Evolutionary conservation across 495 filamentous ascomycete species (phyloP), one percentile per base, ranked within the genome.

Genomic region (Chaetomidium leptoderma): DNA sequence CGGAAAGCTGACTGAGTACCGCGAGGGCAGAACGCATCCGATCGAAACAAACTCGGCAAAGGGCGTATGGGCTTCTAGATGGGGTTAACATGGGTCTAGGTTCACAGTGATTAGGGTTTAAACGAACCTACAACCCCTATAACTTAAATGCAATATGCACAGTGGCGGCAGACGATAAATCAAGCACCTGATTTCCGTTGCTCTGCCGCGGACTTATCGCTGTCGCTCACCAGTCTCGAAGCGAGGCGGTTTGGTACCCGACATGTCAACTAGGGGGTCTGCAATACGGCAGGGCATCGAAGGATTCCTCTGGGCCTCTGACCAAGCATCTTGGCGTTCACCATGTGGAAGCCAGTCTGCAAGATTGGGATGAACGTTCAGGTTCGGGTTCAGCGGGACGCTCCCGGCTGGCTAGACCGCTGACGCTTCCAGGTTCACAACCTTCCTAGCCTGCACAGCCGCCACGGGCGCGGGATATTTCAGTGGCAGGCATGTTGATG

Each of bases 351-450:
- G 21, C 29, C 35, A 3, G 8, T 35, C 32, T 50, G 47, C 47
- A 36, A 4, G 47, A 4, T 32, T 17, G 21, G 46, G 47, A 33
- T 50, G 19, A 3, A n/a, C 29, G 11, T 3, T 2, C 19, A 21
- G 30, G 45, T 13, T 48, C 27, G 45, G 45, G 13, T 33, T n/a
- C 13, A 19, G 27, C 16, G 47, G 47, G 32, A 36, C 2, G 16
- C 29, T 50, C 47, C 47, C 47, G 47, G 47, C 36, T 50, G 47
- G 47, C n/a, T 14, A 50, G 47, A 19, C 16, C 21, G 32, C 47
- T 32, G 47, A 16, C 30, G 8, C 3, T 14, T 23, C 47, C 32
- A 32, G 29, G 47, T 23, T 35, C 26, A 7, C 14, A 1, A 10
- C 4, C 27, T 9, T 11, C 26, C 10, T 17, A 10, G 21, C 43